These are phyloP conservation scores for Chara braunii DNA, from an alignment of 139 green algal species.

Conservation along the genomic window DNA sequence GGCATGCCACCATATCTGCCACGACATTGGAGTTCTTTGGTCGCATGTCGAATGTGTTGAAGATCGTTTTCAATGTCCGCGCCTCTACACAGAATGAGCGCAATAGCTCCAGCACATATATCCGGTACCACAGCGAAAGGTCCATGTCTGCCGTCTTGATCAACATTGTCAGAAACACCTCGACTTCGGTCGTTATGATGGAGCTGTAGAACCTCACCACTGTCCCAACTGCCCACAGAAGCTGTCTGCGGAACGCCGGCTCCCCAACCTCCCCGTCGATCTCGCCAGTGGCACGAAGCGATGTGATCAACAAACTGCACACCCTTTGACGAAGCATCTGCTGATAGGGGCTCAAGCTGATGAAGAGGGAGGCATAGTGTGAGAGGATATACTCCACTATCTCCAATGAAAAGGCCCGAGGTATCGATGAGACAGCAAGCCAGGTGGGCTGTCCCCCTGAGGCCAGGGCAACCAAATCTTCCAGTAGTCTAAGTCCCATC, in stretches of 20 bases:
- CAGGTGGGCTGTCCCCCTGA: conserved; percentile 19
- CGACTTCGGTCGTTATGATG: conserved; percentile 36
- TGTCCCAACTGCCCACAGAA: conserved; percentile 21
- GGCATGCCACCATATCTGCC: conserved; percentile 21
- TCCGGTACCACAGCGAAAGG: conserved; percentile 39
- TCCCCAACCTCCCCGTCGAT: conserved; percentile 29
- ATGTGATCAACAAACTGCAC: conserved; percentile 37
- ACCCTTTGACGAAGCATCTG: conserved; percentile 27
- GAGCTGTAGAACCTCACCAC: conserved; percentile 17
- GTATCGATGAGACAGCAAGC: conserved; percentile 24
- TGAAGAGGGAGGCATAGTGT: conserved; percentile 33
- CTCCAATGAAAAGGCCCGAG: conserved; percentile 34
- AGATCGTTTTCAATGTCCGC: conserved; percentile 21
- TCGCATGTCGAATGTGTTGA: conserved; percentile 40
- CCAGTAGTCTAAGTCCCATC: conserved; percentile 24
- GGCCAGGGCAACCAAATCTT: conserved; percentile 21
- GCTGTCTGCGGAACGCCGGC: conserved; percentile 19
- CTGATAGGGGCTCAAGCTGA: conserved; percentile 7
- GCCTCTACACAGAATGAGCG: conserved; percentile 34
- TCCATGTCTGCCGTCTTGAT: conserved; percentile 40
- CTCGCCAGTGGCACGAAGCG: conserved; percentile 32
- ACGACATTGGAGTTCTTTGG: conserved; percentile 33
- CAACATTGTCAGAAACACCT: conserved; percentile 39
- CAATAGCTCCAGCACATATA: conserved; percentile 35
- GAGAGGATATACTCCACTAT: conserved; percentile 41